Base-by-base conservation (phyloP, 1,284 basidiomycete species). In the Violaceomyces palustris region DNA sequence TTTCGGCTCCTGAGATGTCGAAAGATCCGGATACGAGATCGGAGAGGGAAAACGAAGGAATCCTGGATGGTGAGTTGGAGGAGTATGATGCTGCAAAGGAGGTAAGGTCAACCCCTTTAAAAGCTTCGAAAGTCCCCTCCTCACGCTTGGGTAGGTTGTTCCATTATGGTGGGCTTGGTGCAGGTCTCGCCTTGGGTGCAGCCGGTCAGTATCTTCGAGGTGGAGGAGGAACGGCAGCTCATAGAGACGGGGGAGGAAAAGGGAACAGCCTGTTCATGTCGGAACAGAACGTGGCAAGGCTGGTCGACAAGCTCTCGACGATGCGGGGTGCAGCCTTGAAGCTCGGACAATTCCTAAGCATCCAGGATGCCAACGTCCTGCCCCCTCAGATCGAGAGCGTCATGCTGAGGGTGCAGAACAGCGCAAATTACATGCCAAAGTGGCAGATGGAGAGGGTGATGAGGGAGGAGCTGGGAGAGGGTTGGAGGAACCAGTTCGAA, bases 251-350 rank as follows among this genome's bases (percentile, higher is more conserved):
- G 35, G 35, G 11, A 7, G n/a, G n/a, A n/a, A n/a, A n/a, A n/a
- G n/a, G n/a, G n/a, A 45, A 28, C 44, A 46, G 45, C 23, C 22
- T 50, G 28, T 32, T 69, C 43, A 62, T 73, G 50, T 61, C 61
- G n/a, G 79, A 79, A 10, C 83, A 82, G 15, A 72, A 98, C 69
- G 81, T 97, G 41, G 83, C 84, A 39, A 81, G 93, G 2, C 79
- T 99, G 0, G 93, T 98, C 0, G 84, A 85, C 8, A 96, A 94
- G 67, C 79, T 98, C 12, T 86, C 88, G 0, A 83, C 85, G 64
- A 97, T 98, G 93, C 80, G 93, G 15, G 93, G 93, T 1, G 93
- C 94, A 0, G 94, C 93, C 0, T 78, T 99, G 48, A 98, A 99
- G 76, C 77, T 98, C 2, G 93, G 93, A 0, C 94, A 98, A 70